Percentiles rank a stretch among this genome's conserved stretches.
Evolutionary conservation across 2,329 filamentous ascomycete species (phyloP).

Genomic region (Fusarium decemcellulare): DNA sequence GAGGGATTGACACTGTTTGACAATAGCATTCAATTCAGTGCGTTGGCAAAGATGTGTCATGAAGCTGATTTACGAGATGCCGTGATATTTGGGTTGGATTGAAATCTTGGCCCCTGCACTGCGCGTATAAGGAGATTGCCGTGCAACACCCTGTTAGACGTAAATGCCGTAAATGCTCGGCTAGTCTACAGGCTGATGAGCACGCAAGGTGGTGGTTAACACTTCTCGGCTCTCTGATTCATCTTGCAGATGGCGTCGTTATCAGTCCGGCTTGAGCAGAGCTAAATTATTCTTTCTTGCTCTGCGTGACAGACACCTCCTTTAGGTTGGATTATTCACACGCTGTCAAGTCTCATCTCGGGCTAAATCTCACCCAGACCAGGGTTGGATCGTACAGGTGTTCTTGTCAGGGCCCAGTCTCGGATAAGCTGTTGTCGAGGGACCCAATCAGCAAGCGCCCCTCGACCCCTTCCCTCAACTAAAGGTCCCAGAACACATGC

Average conservation of each 20-base stretch:
- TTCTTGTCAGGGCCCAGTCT: constrained; percentile 23
- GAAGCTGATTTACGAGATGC: neutral
- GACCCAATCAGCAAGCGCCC: constrained; percentile 38
- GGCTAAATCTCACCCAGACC: constrained; percentile 2
- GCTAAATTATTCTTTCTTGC: neutral
- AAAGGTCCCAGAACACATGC: constrained; percentile 35
- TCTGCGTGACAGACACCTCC: neutral
- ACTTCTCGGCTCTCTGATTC: no score
- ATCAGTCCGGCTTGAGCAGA: neutral
- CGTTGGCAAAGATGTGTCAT: no score
- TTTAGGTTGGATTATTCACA: constrained; percentile 12
- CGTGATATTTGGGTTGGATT: neutral
- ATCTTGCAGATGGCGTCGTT: no score
- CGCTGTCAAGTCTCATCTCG: constrained; percentile 23
- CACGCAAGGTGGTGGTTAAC: neutral
- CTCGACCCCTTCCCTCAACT: constrained; percentile 35
- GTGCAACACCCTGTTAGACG: neutral
- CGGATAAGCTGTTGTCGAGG: constrained; percentile 15
- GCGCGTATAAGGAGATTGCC: constrained; percentile 9
- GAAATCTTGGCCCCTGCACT: neutral
- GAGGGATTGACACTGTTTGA: no score
- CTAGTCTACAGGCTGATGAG: neutral
- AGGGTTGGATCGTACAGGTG: constrained; percentile 24
- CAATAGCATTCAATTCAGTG: no score
- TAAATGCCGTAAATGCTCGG: neutral